Percentiles rank a stretch among this genome's conserved stretches.
phyloP scores from a whole-genome alignment of 768 basidiomycete species.

The Tubosaeta sp. region DNA sequence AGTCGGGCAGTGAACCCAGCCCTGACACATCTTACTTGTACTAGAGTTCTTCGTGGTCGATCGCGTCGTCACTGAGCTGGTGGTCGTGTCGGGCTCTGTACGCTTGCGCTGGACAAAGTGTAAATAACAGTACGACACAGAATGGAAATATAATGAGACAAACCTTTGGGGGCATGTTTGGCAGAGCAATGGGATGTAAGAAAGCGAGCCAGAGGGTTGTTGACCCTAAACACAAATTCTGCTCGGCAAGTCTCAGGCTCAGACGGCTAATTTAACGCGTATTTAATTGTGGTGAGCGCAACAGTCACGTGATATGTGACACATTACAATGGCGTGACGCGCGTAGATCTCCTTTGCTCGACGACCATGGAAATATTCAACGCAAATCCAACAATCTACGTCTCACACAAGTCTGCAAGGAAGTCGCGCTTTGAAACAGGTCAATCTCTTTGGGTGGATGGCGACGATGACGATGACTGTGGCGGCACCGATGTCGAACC shows the following conservation, averaged over 20 bases:
- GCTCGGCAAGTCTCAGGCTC: neutral
- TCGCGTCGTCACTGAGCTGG: slow-evolving; percentile 36
- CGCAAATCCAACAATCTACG: slow-evolving; percentile 84
- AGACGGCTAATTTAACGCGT: slow-evolving; percentile 18
- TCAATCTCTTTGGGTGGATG: slow-evolving; percentile 62
- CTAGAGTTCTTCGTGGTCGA: slow-evolving; percentile 45
- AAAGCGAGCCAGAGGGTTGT: neutral
- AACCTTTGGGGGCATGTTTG: slow-evolving; percentile 38
- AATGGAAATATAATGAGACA: slow-evolving; percentile 1
- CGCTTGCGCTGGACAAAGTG: slow-evolving; percentile 52
- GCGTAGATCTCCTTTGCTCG: neutral
- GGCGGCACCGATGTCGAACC: slow-evolving; percentile 46
- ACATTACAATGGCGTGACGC: slow-evolving; percentile 12
- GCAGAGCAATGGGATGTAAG: no score
- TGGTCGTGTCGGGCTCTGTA: slow-evolving; percentile 34
- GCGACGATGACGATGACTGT: slow-evolving; percentile 36
- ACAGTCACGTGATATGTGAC: slow-evolving; percentile 23
- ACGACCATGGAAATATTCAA: slow-evolving; percentile 66
- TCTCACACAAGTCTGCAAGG: slow-evolving; percentile 42
- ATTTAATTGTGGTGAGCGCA: neutral
- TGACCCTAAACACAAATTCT: neutral
- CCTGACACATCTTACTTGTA: slow-evolving; percentile 25
- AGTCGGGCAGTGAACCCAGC: slow-evolving; percentile 2
- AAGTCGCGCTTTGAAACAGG: slow-evolving; percentile 36
- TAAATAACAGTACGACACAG: slow-evolving; percentile 9